Base-by-base conservation (phyloP, 192 early-diverging fungal species). In the Coemansia sp. region DNA sequence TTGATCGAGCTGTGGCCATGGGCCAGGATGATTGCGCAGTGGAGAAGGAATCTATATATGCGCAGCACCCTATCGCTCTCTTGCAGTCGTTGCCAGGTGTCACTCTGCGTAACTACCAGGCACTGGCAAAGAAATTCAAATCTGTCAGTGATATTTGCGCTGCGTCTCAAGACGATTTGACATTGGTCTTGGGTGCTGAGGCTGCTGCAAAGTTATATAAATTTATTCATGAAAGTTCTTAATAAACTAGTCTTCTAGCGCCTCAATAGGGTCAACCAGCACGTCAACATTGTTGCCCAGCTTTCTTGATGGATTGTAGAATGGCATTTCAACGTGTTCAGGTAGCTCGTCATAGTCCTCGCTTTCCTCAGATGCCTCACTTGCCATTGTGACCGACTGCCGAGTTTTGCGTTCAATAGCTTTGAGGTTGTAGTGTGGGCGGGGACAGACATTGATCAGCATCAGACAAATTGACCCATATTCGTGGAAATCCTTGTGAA, bases 11-110 rank as follows among this genome's bases (percentile, higher is more conserved):
- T 0, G 85, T 90, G 51, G 74, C 86, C 3, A 80, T 92, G 29
- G 96, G 96, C 12, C 84, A 91, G 22, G 91, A 73, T 18, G 73
- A 95, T 51, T 65, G 75, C 8, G 60, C 69, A 1, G 89, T 89
- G 20, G 86, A 89, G 60, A 84, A 88, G 38, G 88, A 95, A 54
- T 88, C 88, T 15, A 86, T 88, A 1, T 91, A 88, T 61, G 90
- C 88, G 42, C 69, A 88, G 18, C 90, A 91, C 6, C 93, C 94
- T 3, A 87, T 91, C 73, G 90, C 94, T 42, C 83, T 97, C 29
- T 84, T 96, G n/a, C 87, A 93, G 54, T 84, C 90, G 34, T 73
- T 98, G 65, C 96, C 95, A 5, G 96, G 97, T 0, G 91, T 98
- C 64, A 95, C 89, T 1, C 86, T 84, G 4, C 86, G 86, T 49